Percentiles rank a stretch among this genome's conserved stretches.
Evolutionary conservation across 371 early-diverging fungal genomes (phyloP).

Genomic region (Mortierella sp.): DNA sequence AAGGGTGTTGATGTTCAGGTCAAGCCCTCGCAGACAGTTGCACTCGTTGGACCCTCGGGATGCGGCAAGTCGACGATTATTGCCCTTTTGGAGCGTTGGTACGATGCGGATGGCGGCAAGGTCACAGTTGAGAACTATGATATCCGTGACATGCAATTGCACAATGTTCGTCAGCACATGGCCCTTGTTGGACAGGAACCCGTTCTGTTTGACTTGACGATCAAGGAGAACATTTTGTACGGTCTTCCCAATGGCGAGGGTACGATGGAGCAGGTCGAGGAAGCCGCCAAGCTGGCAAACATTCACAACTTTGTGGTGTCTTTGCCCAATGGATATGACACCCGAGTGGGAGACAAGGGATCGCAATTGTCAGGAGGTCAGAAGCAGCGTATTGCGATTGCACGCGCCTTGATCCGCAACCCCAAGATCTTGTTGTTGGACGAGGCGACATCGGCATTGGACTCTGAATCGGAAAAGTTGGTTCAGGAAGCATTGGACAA

Average conservation of each 20-base stretch:
- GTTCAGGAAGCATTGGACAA: constrained; percentile 90
- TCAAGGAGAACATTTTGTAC: constrained; percentile 85
- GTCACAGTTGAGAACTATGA: constrained; percentile 66
- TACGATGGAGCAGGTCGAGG: constrained; percentile 65
- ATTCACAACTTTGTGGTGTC: constrained; percentile 80
- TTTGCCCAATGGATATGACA: constrained; percentile 82
- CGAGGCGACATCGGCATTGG: constrained; percentile 96
- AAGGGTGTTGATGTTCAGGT: constrained; percentile 72
- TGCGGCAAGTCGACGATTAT: constrained; percentile 79
- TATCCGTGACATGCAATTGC: constrained; percentile 68
- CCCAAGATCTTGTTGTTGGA: constrained; percentile 91
- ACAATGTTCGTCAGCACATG: constrained; percentile 75
- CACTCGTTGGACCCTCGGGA: constrained; percentile 82
- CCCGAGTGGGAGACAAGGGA: constrained; percentile 81
- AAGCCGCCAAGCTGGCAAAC: constrained; percentile 74
- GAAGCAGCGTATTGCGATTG: constrained; percentile 78
- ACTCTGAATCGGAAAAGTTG: constrained; percentile 88
- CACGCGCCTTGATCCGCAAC: constrained; percentile 81
- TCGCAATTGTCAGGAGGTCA: constrained; percentile 77
- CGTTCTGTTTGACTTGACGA: constrained; percentile 82
- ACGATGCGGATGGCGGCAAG: constrained; percentile 69
- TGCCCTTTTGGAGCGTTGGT: constrained; percentile 78
- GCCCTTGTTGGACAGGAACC: constrained; percentile 93
- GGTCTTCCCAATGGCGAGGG: constrained; percentile 60
- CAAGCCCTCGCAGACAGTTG: constrained; percentile 75